A percentile compares a stretch with the other conserved stretches of the same genome.
phyloP scores from a whole-genome alignment of 2,329 filamentous ascomycete species.

The Fusarium tupiense region DNA sequence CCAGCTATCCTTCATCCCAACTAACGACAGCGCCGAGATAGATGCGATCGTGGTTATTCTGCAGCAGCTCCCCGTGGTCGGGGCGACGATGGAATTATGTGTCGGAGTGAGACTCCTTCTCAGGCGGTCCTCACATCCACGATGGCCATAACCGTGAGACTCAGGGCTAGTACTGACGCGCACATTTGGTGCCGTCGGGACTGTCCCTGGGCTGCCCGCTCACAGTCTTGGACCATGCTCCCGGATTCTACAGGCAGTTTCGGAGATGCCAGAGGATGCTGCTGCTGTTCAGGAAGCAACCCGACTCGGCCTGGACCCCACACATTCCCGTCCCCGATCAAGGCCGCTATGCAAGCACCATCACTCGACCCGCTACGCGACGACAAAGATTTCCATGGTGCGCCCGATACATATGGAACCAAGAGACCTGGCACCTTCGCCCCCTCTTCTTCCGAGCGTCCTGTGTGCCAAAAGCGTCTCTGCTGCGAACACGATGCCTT shows the following conservation, averaged over 20 bases:
- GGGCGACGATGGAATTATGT: rapidly evolving
- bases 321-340: neutral
- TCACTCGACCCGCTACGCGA: neutral
- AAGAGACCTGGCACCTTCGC: rapidly evolving
- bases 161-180: rapidly evolving
- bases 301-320: neutral
- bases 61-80: neutral
- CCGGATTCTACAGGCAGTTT: rapidly evolving
- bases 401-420: neutral
- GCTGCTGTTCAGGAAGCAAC: neutral
- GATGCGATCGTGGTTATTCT: rapidly evolving
- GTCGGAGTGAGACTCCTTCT: neutral
- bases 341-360: rapidly evolving
- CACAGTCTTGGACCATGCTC: rapidly evolving
- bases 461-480: rapidly evolving
- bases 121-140: rapidly evolving
- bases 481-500: neutral
- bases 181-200: rapidly evolving
- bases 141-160: neutral
- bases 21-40: neutral
- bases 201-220: too few species aligned
- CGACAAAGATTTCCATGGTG: neutral
- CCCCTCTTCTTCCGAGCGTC: neutral
- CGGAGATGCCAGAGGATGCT: neutral
- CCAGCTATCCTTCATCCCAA: constrained; percentile 1